Evolutionary conservation across 306 rosid species (phyloP), one percentile per base, ranked within the genome.

Genomic region (Pachyrhizus erosus): DNA sequence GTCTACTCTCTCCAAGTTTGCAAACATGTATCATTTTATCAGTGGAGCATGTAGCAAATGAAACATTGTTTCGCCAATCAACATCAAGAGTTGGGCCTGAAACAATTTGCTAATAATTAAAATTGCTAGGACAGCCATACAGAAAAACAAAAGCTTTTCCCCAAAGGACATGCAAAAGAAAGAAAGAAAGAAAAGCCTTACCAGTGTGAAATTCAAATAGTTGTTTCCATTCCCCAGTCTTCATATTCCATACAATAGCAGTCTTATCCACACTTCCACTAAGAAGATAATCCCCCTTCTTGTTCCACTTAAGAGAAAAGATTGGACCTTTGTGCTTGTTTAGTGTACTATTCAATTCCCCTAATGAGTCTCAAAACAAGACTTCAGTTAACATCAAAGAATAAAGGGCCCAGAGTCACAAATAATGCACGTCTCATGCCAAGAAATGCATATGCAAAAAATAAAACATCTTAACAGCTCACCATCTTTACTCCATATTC

Each of bases 201-300:
- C 91, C 94, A 52, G 91, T 80, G 77, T 90, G 94, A 87, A 87
- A 90, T 71, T 90, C 94, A 81, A 90, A 90, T 78, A 87, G 94
- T 73, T 90, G 94, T 81, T 87, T 90, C 88, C 94, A 90, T 66
- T 88, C 94, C 58, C 85, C 91, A 37, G 89, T 85, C 83, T 80
- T 90, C 43, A 83, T 52, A 74, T 90, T 90, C 94, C 94, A 90
- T n/a, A 90, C 91, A 78, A 90, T 88, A 37, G 92, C 94, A 34
- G 94, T 88, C 79, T 73, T 87, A 78, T 90, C 91, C 70, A 86
- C 89, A 24, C 92, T 90, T 75, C 94, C 94, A 78, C 88, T 90
- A 54, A 90, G 89, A 90, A 90, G 94, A 87, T 90, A 90, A 85
- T 90, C 92, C n/a, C 94, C 92, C 66, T 90, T 89, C 85, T 83